Percentiles rank a stretch among this genome's conserved stretches.
Evolutionary conservation across 2,329 filamentous ascomycete species (phyloP).

Genomic region (Fulvia fulva): DNA sequence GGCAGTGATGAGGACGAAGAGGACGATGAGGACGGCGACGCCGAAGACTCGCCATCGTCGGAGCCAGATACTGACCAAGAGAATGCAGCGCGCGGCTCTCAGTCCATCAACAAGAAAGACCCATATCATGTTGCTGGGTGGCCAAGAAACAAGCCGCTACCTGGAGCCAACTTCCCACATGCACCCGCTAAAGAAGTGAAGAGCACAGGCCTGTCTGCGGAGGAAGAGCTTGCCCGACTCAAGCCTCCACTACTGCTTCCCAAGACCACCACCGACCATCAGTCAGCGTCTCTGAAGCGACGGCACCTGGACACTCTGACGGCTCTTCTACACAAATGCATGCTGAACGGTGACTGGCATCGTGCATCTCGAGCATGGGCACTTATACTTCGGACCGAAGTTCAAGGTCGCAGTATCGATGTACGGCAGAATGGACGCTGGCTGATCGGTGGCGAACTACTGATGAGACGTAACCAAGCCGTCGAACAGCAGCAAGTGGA

Average conservation of each 20-base stretch:
- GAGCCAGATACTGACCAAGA: slow-evolving; percentile 6
- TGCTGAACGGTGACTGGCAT: slow-evolving; percentile 65
- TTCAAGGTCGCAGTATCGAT: slow-evolving; percentile 59
- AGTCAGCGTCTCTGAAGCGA: slow-evolving; percentile 38
- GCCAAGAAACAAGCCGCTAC: slow-evolving; percentile 37
- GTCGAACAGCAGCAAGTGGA: slow-evolving; percentile 1
- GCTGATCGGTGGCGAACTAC: slow-evolving; percentile 79
- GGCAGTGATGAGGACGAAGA: slow-evolving; percentile 16
- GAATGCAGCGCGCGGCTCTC: slow-evolving; percentile 15
- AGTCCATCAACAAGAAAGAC: slow-evolving; percentile 31
- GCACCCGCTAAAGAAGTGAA: slow-evolving; percentile 28
- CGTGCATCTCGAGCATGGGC: slow-evolving; percentile 73
- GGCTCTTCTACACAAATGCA: slow-evolving; percentile 66
- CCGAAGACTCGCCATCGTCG: slow-evolving; percentile 4
- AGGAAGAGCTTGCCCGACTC: slow-evolving; percentile 40
- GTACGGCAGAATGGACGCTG: slow-evolving; percentile 67
- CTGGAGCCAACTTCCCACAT: slow-evolving; percentile 45
- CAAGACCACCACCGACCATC: slow-evolving; percentile 17
- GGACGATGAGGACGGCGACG: slow-evolving; percentile 15
- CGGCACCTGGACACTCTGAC: slow-evolving; percentile 64
- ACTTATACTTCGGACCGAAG: slow-evolving; percentile 62
- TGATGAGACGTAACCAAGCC: slow-evolving; percentile 55
- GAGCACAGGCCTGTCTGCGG: slow-evolving; percentile 25
- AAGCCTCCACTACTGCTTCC: slow-evolving; percentile 40
- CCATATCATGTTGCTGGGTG: slow-evolving; percentile 40